Evolutionary conservation across 768 basidiomycete species (phyloP).

Genomic region (Suillus placidus): DNA sequence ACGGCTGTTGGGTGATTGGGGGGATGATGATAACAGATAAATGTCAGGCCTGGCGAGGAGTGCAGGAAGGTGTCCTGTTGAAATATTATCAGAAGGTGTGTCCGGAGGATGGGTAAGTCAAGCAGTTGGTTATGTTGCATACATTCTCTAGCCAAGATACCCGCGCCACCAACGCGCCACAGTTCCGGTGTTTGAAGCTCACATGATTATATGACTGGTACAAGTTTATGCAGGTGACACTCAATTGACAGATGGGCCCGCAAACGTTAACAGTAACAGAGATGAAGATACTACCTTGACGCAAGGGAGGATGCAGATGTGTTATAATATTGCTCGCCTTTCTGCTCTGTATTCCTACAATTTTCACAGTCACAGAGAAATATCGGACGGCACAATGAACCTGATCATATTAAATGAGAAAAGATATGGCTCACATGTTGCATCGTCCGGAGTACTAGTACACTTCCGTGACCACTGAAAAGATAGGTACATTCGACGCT

Average conservation of each 20-base stretch:
- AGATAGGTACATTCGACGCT: neutral
- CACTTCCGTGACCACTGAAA: neutral
- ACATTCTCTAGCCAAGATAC: constrained; percentile 79
- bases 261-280: neutral
- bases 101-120: constrained; percentile 13
- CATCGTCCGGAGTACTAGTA: neutral
- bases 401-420: too few species aligned
- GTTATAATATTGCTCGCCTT: neutral
- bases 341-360: neutral
- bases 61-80: constrained; percentile 74
- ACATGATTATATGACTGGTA: constrained; percentile 33
- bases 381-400: constrained; percentile 5
- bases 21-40: constrained; percentile 72
- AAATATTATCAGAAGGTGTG: constrained; percentile 27
- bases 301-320: too few species aligned
- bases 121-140: constrained; percentile 23
- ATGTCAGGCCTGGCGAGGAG: constrained; percentile 74
- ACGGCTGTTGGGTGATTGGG: constrained; percentile 76
- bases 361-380: neutral
- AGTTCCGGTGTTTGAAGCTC: constrained; percentile 45
- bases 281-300: too few species aligned
- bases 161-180: too few species aligned
- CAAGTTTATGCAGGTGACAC: neutral
- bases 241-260: neutral
- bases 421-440: neutral